Conservation (phyloP, 2,329 filamentous ascomycete species). For the Penicillium sp. region DNA sequence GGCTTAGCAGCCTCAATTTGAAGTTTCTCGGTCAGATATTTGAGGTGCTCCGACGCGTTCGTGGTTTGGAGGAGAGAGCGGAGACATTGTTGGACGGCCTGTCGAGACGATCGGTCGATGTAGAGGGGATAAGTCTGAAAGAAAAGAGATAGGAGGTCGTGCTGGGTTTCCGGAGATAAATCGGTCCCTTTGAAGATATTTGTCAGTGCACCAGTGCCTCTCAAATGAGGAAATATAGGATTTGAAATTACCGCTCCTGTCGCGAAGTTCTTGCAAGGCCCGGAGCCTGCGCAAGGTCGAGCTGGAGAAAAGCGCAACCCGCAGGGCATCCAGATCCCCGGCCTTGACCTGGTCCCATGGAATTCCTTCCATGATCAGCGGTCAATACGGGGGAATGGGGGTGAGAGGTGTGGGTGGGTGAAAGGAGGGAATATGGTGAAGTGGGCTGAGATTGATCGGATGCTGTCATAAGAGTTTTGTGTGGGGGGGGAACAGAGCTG, state of each 20-base stretch:
- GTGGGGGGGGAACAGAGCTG: constrained; percentile 24
- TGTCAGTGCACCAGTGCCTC: constrained; percentile 14
- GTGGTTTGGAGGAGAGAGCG: constrained; percentile 61
- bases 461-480: constrained; percentile 45
- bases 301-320: constrained; percentile 41
- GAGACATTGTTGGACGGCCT: constrained; percentile 79
- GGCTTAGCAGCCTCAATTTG: constrained; percentile 71
- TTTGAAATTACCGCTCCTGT: constrained; percentile 40
- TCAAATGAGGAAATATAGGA: constrained; percentile 2
- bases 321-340: constrained; percentile 41
- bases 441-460: constrained; percentile 28
- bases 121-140: constrained; percentile 88
- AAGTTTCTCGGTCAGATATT: constrained; percentile 64
- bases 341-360: constrained; percentile 46
- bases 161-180: constrained; percentile 31
- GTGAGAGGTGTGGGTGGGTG: constrained; percentile 27
- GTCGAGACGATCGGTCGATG: constrained; percentile 76
- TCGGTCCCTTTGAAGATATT: constrained; percentile 29
- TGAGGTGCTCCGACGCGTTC: constrained; percentile 48
- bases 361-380: constrained; percentile 43
- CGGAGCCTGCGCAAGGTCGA: constrained; percentile 43
- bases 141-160: constrained; percentile 64
- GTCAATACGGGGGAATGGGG: constrained; percentile 29
- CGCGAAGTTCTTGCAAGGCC: constrained; percentile 45
- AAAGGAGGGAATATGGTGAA: constrained; percentile 20